phyloP scores from a whole-genome alignment of 2,329 filamentous ascomycete species.

The Trichoderma asperellum region DNA sequence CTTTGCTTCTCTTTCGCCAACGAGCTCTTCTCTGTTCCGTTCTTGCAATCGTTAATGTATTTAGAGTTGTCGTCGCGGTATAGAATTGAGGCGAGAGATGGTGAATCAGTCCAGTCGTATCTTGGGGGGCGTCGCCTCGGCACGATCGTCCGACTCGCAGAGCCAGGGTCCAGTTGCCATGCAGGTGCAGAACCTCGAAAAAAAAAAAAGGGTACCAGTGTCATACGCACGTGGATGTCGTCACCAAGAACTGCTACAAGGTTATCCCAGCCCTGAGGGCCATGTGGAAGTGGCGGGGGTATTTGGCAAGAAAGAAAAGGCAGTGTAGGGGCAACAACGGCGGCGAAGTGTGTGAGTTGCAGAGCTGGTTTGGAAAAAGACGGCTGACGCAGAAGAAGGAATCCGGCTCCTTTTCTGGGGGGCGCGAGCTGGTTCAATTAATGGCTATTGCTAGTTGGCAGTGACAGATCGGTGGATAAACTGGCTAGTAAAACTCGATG shows the following conservation, averaged over 20 bases:
- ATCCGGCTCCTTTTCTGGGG: neutral
- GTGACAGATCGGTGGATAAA: slow-evolving; percentile 6
- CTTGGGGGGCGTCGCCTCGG: slow-evolving; percentile 6
- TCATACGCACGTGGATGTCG: slow-evolving; percentile 17
- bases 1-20: neutral
- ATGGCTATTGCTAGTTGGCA: slow-evolving; percentile 1
- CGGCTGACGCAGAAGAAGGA: neutral
- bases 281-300: neutral
- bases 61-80: neutral
- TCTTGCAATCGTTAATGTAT: neutral
- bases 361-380: neutral
- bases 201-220: neutral
- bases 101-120: neutral
- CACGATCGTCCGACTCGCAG: slow-evolving; percentile 20
- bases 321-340: neutral
- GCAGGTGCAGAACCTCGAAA: slow-evolving; percentile 9
- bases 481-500: slow-evolving; percentile 4
- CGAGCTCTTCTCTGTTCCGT: neutral
- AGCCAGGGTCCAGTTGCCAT: slow-evolving; percentile 20
- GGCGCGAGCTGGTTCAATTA: slow-evolving; percentile 6
- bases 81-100: neutral
- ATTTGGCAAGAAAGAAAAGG: neutral
- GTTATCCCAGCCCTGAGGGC: neutral
- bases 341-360: neutral
- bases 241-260: slow-evolving; percentile 1